A percentile compares a stretch with the other conserved stretches of the same genome.
These are phyloP conservation scores for Cryptococcus hybrid DNA, from an alignment of 1,284 basidiomycete species.

Conservation along the genomic window DNA sequence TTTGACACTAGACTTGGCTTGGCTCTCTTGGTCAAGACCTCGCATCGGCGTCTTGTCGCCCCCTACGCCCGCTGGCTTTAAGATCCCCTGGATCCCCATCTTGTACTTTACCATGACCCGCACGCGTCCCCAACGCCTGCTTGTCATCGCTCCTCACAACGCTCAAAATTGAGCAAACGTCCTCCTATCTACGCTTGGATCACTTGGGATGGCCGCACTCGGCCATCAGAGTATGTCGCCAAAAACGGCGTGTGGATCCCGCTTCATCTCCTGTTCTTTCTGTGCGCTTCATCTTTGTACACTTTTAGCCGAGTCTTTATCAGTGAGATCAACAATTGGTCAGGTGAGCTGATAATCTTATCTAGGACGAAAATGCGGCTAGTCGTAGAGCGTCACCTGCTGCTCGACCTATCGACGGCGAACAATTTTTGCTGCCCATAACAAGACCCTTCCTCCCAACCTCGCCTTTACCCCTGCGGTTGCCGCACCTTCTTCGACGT, in stretches of 20 bases:
- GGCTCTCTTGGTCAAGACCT: too few species aligned
- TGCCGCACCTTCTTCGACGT: conserved; percentile 7
- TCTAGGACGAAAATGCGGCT: too few species aligned
- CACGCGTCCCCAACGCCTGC: not conserved
- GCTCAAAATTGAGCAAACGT: not conserved
- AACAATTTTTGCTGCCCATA: conserved; percentile 3
- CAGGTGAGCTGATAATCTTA: too few species aligned
- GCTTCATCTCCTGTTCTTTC: not conserved
- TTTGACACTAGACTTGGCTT: too few species aligned
- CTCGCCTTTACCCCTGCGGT: conserved; percentile 35
- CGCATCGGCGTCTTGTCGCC: too few species aligned
- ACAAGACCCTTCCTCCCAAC: conserved; percentile 23
- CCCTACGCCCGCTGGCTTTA: too few species aligned
- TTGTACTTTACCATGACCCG: not conserved
- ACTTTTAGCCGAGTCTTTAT: too few species aligned
- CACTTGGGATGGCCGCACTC: not conserved
- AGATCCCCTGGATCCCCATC: not conserved
- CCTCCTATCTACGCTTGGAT: not conserved
- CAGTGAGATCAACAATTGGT: too few species aligned
- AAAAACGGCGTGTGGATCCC: not conserved
- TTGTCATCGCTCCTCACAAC: not conserved
- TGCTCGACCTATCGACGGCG: conserved; percentile 1
- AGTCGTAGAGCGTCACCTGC: not conserved
- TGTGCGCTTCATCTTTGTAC: not conserved
- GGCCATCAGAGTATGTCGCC: not conserved